A percentile compares a stretch with the other conserved stretches of the same genome.
Evolutionary conservation across 164 flowering plant species (phyloP).

Genomic region (Tetracentron sinense): DNA sequence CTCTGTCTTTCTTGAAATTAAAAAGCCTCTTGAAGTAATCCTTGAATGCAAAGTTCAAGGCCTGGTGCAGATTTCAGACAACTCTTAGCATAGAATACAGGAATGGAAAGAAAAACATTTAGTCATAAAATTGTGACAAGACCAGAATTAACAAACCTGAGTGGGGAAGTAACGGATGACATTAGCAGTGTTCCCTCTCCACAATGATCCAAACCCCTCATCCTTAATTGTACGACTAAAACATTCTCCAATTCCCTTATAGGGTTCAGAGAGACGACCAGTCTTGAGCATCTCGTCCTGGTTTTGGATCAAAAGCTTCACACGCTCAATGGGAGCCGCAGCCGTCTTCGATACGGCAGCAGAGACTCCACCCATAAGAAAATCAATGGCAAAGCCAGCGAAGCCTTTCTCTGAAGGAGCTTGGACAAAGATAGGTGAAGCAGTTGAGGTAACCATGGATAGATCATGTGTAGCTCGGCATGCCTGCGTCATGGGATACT

Average conservation of each 20-base stretch:
- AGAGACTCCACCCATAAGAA: slow-evolving; percentile 56
- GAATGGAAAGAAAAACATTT: background rate
- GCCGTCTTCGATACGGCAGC: slow-evolving; percentile 54
- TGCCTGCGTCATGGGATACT: slow-evolving; percentile 22
- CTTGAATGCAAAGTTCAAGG: slow-evolving; percentile 54
- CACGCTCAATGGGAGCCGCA: slow-evolving; percentile 51
- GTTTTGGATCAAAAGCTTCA: slow-evolving; percentile 46
- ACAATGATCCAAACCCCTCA: slow-evolving; percentile 35
- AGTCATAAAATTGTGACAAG: background rate
- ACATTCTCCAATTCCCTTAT: slow-evolving; percentile 47
- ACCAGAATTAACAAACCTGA: slow-evolving; percentile 21
- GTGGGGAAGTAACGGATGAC: slow-evolving; percentile 53
- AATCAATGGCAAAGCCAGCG: slow-evolving; percentile 36
- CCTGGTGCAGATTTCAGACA: slow-evolving; percentile 21
- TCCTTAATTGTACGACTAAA: slow-evolving; percentile 38
- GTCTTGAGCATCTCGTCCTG: slow-evolving; percentile 47
- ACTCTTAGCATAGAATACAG: background rate
- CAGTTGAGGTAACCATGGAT: slow-evolving; percentile 22
- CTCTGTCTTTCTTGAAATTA: slow-evolving; percentile 50
- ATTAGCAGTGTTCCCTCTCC: slow-evolving; percentile 53
- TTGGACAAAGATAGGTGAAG: slow-evolving; percentile 26
- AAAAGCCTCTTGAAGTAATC: slow-evolving; percentile 54
- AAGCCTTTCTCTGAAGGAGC: slow-evolving; percentile 40
- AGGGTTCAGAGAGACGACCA: slow-evolving; percentile 47
- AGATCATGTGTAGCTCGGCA: slow-evolving; percentile 14